phyloP scores from a whole-genome alignment of 2,329 filamentous ascomycete genomes.

The Aureobasidium sp. region DNA sequence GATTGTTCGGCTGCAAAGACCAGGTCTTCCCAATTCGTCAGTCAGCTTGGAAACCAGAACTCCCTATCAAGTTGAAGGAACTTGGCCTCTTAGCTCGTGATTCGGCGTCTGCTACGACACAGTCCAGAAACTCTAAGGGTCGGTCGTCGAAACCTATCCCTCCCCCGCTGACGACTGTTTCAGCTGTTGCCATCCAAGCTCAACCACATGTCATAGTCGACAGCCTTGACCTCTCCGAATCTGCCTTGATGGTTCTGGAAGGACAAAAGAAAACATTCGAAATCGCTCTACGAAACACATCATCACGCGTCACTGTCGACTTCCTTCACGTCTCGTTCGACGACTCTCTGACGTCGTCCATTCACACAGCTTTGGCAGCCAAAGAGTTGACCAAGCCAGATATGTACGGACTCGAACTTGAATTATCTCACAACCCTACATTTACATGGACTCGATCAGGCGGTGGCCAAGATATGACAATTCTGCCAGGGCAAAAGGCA shows the following conservation, averaged over 20 bases:
- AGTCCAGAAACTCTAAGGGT: neutral
- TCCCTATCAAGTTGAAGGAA: slow-evolving; percentile 67
- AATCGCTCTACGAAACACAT: slow-evolving; percentile 73
- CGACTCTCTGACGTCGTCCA: slow-evolving; percentile 72
- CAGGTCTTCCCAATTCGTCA: slow-evolving; percentile 78
- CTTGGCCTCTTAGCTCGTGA: slow-evolving; percentile 47
- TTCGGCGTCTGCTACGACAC: neutral
- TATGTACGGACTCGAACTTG: slow-evolving; percentile 77
- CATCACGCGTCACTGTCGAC: slow-evolving; percentile 63
- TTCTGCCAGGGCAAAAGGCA: slow-evolving; percentile 35
- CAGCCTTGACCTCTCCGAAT: slow-evolving; percentile 71
- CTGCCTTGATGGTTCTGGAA: slow-evolving; percentile 85
- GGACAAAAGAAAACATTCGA: slow-evolving; percentile 75
- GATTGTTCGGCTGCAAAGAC: slow-evolving; percentile 73
- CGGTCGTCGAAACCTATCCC: slow-evolving; percentile 20
- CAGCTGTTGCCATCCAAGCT: slow-evolving; percentile 67
- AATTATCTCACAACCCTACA: slow-evolving; percentile 58
- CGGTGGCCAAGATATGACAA: slow-evolving; percentile 47
- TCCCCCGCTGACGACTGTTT: slow-evolving; percentile 40
- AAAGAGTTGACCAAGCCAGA: slow-evolving; percentile 73
- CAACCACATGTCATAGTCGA: slow-evolving; percentile 74
- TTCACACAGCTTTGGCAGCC: slow-evolving; percentile 67
- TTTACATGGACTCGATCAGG: slow-evolving; percentile 48
- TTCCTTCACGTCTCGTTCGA: slow-evolving; percentile 83
- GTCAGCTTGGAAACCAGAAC: slow-evolving; percentile 64